A percentile compares a stretch with the other conserved stretches of the same genome.
These are phyloP conservation scores for Podaxis sp. DNA, from an alignment of 768 basidiomycete species.

Conservation along the genomic window DNA sequence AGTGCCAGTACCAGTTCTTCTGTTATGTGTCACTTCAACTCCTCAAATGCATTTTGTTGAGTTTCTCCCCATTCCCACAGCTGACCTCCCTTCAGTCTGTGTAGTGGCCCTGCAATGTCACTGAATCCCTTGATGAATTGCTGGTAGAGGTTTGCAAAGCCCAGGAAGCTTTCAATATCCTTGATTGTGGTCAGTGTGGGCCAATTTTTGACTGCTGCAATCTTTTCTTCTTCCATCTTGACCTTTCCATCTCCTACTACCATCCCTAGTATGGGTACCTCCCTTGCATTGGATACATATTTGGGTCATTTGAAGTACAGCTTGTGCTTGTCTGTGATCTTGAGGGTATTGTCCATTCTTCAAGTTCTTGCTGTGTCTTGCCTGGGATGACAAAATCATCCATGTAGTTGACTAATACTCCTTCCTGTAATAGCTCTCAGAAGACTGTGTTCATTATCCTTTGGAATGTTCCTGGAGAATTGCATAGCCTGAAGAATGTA, in stretches of 20 bases:
- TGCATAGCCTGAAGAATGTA: too few species aligned
- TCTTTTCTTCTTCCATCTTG: constrained; percentile 33
- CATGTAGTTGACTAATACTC: too few species aligned
- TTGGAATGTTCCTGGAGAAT: too few species aligned
- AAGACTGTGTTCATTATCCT: too few species aligned
- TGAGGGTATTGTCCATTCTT: too few species aligned
- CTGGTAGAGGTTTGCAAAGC: constrained; percentile 15
- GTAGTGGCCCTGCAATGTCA: constrained; percentile 2
- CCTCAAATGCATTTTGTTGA: background rate
- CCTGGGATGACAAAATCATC: too few species aligned
- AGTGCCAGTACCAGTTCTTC: background rate
- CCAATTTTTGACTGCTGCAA: constrained; percentile 17
- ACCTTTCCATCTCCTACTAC: constrained; percentile 23
- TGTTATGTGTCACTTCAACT: too few species aligned
- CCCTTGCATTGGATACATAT: constrained; percentile 21
- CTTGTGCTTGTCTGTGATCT: background rate
- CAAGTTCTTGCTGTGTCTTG: too few species aligned
- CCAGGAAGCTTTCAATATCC: constrained; percentile 12
- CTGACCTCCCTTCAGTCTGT: background rate
- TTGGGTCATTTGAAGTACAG: constrained; percentile 24
- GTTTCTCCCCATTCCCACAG: background rate
- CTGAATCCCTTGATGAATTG: constrained; percentile 10
- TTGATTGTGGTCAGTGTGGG: background rate
- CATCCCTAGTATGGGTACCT: constrained; percentile 28
- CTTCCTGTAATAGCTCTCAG: too few species aligned